Percentiles rank a stretch among this genome's conserved stretches.
phyloP scores from a whole-genome alignment of 495 filamentous ascomycete genomes.

The Aspergillus nanangensis region DNA sequence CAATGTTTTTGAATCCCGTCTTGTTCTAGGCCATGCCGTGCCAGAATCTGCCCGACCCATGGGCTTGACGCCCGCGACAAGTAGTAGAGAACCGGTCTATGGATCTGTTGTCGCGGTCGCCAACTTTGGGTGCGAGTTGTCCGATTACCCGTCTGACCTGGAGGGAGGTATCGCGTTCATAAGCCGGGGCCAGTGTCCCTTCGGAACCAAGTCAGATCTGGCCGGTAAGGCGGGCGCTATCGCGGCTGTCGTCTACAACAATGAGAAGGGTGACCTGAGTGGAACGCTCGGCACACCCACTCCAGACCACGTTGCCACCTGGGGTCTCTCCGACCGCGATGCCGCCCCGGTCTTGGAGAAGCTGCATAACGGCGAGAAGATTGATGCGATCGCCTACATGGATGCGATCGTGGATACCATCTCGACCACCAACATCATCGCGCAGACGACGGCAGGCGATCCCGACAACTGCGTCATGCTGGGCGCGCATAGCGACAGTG shows the following conservation, averaged over 20 bases:
- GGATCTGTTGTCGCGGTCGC: conserved; percentile 13
- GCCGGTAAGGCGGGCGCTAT: conserved; percentile 55
- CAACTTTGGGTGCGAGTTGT: conserved; percentile 50
- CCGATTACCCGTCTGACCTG: conserved; percentile 42
- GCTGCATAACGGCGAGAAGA: conserved; percentile 39
- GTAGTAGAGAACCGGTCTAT: conserved; percentile 43
- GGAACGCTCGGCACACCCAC: conserved; percentile 52
- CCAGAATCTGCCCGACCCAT: conserved; percentile 49
- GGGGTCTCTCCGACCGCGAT: conserved; percentile 48
- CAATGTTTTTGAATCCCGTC: conserved; percentile 51
- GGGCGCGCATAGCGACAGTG: conserved; percentile 65
- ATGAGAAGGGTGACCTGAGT: conserved; percentile 38
- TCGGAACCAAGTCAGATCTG: conserved; percentile 53
- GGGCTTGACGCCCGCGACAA: conserved; percentile 56
- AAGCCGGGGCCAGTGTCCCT: conserved; percentile 52
- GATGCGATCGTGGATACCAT: conserved; percentile 42
- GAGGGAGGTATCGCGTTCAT: conserved; percentile 52
- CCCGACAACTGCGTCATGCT: conserved; percentile 57
- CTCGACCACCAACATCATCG: conserved; percentile 58
- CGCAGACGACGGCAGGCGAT: conserved; percentile 57
- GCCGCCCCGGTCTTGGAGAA: conserved; percentile 43
- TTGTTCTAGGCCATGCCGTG: conserved; percentile 49
- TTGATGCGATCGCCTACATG: conserved; percentile 53
- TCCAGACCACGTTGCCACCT: conserved; percentile 52
- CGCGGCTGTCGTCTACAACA: conserved; percentile 60